Evolutionary conservation across 2,329 filamentous ascomycete genomes (phyloP).

Genomic region (Didymosphaeria variabile): DNA sequence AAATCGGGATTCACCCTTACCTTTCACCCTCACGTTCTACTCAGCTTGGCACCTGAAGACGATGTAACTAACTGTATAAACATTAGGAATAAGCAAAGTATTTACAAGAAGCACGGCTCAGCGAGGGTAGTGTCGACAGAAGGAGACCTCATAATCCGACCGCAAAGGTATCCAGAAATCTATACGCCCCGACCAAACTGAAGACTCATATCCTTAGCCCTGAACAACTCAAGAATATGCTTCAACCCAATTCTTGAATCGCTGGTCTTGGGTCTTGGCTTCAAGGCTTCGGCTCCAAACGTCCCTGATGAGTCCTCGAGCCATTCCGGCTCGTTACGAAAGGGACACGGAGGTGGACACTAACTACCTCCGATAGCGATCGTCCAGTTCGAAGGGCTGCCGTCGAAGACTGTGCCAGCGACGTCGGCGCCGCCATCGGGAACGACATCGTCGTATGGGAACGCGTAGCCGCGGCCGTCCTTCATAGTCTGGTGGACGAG

Average conservation of each 20-base stretch:
- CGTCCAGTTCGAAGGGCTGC: constrained; percentile 57
- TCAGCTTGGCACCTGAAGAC: neutral
- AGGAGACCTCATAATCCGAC: neutral
- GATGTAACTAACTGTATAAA: neutral
- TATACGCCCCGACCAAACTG: constrained; percentile 4
- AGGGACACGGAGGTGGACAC: constrained; percentile 10
- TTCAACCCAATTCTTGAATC: neutral
- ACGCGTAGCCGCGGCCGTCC: constrained; percentile 70
- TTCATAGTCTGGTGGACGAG: constrained; percentile 68
- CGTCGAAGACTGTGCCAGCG: constrained; percentile 60
- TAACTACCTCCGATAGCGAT: constrained; percentile 58
- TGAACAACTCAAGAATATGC: neutral
- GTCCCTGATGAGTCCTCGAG: neutral
- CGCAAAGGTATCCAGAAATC: constrained; percentile 2
- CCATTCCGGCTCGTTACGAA: constrained; percentile 5
- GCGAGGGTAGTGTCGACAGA: constrained; percentile 7
- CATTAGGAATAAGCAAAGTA: constrained; percentile 3
- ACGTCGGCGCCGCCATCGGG: constrained; percentile 65
- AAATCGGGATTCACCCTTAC: neutral
- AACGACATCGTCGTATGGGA: constrained; percentile 74
- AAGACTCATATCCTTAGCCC: neutral
- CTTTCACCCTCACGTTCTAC: neutral
- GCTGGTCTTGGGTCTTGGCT: neutral
- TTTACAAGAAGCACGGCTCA: constrained; percentile 1
- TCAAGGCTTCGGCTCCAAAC: neutral